Conservation (phyloP, 768 basidiomycete species). For the Strobilomyces dryophilus region DNA sequence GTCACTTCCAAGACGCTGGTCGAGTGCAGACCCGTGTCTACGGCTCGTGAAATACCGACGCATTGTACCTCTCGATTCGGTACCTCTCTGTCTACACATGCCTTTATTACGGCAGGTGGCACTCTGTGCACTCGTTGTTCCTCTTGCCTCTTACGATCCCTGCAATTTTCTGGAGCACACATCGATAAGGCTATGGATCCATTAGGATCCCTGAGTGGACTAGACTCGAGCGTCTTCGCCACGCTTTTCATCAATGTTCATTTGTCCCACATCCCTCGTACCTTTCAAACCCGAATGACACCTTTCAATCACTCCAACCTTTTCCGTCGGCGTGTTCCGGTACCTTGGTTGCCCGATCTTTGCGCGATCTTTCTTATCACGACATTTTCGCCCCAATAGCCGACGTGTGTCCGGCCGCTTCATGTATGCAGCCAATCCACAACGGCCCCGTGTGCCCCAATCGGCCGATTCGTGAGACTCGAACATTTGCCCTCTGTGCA, state of each 20-base stretch:
- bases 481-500: conserved; percentile 4
- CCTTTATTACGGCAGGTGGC: conserved; percentile 17
- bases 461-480: conserved; percentile 4
- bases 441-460: conserved; percentile 5
- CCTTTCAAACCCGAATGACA: conserved; percentile 16
- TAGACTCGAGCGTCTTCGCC: conserved; percentile 18
- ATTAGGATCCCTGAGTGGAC: conserved; percentile 24
- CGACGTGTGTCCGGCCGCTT: conserved; percentile 4
- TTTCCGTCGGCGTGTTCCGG: conserved; percentile 13
- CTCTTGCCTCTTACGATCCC: conserved; percentile 22
- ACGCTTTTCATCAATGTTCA: conserved; percentile 20
- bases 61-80: conserved; percentile 11
- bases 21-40: conserved; percentile 2
- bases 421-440: conserved; percentile 7
- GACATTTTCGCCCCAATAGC: conserved; percentile 2
- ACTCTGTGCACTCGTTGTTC: conserved; percentile 21
- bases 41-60: not conserved
- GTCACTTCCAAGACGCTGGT: not conserved
- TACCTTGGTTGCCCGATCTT: conserved; percentile 17
- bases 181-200: conserved; percentile 26
- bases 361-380: conserved; percentile 9
- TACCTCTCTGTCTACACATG: conserved; percentile 21
- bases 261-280: conserved; percentile 17
- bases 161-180: conserved; percentile 9
- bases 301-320: conserved; percentile 2